Evolutionary conservation across 495 filamentous ascomycete species (phyloP).

Genomic region (Chaetomidium leptoderma): DNA sequence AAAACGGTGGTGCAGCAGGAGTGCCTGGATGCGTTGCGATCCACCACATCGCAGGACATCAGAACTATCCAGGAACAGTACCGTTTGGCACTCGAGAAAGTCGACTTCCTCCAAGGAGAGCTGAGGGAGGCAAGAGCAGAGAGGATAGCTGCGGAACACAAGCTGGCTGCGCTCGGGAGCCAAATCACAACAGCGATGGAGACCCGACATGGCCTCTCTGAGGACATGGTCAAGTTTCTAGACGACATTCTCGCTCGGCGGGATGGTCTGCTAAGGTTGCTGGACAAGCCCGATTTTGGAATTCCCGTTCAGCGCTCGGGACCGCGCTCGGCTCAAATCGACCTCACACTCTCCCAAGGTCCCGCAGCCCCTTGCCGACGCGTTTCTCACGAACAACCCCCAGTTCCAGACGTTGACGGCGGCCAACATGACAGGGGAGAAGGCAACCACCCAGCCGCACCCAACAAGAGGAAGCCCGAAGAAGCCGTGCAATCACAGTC

Average conservation of each 20-base stretch:
- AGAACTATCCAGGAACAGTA: constrained; percentile 17
- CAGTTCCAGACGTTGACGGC: background rate
- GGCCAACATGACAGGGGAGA: background rate
- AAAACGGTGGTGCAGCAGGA: constrained; percentile 15
- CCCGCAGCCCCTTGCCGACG: background rate
- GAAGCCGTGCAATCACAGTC: background rate
- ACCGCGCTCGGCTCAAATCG: background rate
- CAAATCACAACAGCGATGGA: background rate
- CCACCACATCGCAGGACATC: constrained; percentile 7
- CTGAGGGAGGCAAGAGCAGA: constrained; percentile 17
- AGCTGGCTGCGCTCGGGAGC: constrained; percentile 16
- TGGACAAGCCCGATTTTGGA: constrained; percentile 9
- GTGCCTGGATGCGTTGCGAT: constrained; percentile 8
- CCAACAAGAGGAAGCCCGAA: constrained; percentile 3
- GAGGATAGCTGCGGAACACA: constrained; percentile 11
- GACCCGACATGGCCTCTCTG: background rate
- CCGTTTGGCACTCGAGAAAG: constrained; percentile 11
- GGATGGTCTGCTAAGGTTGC: constrained; percentile 14
- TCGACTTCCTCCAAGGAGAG: constrained; percentile 22
- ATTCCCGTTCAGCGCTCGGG: background rate
- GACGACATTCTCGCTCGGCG: constrained; percentile 13
- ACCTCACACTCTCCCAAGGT: background rate
- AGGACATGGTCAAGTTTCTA: constrained; percentile 11
- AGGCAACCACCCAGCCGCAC: background rate
- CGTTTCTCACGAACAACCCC: background rate